Base-by-base conservation (phyloP, 2,329 filamentous ascomycete genomes). In the Sclerotinia borealis region DNA sequence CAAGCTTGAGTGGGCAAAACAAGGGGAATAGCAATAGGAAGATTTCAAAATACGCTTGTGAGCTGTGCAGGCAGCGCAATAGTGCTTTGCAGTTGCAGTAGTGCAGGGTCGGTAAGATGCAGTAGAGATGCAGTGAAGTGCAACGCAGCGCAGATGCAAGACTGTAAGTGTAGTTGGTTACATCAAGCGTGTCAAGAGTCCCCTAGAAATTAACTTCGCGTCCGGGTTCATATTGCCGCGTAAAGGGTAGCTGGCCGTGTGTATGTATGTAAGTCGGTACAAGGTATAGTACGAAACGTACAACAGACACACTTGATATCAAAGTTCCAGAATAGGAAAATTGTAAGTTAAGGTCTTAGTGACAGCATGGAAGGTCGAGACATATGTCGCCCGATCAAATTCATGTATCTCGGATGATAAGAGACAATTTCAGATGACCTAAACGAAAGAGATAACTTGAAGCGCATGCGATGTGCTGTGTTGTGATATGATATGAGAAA, bases 1-100 rank as follows among this genome's bases (percentile, higher is more conserved):
- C 54, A 55, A 55, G 27, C 37, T 55, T n/a, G 19, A 43, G 27
- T 55, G 37, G 52, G 27, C 37, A 55, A 55, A 55, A 55, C 52
- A 56, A 56, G 39, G 54, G 54, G 27, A 56, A 45, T 45, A 6
- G 29, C 54, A 56, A 45, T 11, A 25, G 27, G 39, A 31, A 56
- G 39, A 56, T 56, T 34, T 56, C 54, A 45, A 45, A 27, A 56
- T 56, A 39, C 19, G 54, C 39, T 39, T 56, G 52, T 19, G 54
- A 45, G 27, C 2, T n/a, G 29, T 51, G 48, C 48, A 51, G 39
- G 52, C 15, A 56, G 27, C 52, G 52, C 9, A 56, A 43, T 56
- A 34, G 27, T 45, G 52, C 39, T 45, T 56, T 45, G 52, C 37
- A 43, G 54, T 56, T 45, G 52, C 37, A 43, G 54, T 45, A 56